A percentile compares a stretch with the other conserved stretches of the same genome.
phyloP scores from a whole-genome alignment of 2,329 filamentous ascomycete genomes.

The Cryphonectria nitschkei region DNA sequence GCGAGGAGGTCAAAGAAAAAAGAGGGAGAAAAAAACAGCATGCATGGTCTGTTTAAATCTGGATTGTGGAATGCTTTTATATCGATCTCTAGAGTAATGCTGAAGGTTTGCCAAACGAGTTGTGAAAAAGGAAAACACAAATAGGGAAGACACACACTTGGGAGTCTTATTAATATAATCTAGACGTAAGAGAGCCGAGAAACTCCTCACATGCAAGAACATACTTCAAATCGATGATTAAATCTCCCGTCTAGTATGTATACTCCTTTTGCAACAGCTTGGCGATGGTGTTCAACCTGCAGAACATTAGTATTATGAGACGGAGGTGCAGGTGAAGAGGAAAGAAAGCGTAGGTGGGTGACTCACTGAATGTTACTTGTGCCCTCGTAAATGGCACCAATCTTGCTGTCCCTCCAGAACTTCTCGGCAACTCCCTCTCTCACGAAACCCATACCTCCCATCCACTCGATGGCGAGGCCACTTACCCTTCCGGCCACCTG shows the following conservation, averaged over 20 bases:
- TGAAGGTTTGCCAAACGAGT: background rate
- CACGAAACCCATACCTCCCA: conserved; percentile 99
- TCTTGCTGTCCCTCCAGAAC: conserved; percentile 97
- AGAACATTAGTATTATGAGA: conserved; percentile 33
- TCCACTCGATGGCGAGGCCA: conserved; percentile 92
- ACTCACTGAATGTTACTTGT: conserved; percentile 75
- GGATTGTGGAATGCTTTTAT: background rate
- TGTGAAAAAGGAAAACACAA: background rate
- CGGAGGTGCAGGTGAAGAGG: background rate
- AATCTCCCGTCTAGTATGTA: conserved; percentile 41
- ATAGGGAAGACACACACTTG: background rate
- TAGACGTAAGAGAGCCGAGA: background rate
- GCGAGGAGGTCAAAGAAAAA: background rate
- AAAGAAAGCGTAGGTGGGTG: background rate
- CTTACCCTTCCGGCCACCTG: conserved; percentile 90
- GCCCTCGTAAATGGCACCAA: conserved; percentile 96
- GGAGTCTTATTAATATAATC: background rate
- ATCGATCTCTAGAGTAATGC: background rate
- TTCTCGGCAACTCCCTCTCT: conserved; percentile 96
- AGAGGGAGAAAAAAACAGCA: background rate
- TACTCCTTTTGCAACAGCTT: conserved; percentile 67
- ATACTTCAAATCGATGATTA: background rate
- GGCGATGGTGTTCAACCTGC: conserved; percentile 64
- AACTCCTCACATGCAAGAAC: background rate
- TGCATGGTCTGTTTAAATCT: background rate